Evolutionary conservation across 176 grass and related monocot species (phyloP), one percentile per base, ranked within the genome.

Genomic region (Oryza coarctata): DNA sequence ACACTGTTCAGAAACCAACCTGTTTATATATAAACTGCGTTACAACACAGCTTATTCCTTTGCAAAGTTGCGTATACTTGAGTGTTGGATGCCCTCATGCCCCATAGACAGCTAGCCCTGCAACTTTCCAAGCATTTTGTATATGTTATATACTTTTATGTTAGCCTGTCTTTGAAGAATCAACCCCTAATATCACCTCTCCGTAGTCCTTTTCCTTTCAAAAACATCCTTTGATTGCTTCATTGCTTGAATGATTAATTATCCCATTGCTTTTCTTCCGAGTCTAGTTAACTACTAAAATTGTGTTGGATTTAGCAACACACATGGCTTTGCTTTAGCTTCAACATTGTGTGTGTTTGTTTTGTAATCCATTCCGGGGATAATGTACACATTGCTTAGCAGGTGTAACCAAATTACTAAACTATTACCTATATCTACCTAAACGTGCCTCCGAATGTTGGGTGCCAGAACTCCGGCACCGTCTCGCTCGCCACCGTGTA

Each of bases 401-500:
- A 79, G 45, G 30, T 82, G 67, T 49, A 73, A n/a, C n/a, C n/a
- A n/a, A 79, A 38, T 62, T 29, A 38, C 57, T 80, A 73, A 76
- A 67, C 82, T 76, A 55, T 22, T 55, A 81, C 26, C 26, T 33
- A 80, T 27, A 55, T 73, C 5, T 95, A 95, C 63, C 93, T 86
- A 89, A 95, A 98, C 50, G 87, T 88, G 36, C 89, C 96, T 79
- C 93, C 96, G 84, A 98, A 95, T 52, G 96, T 91, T 47, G 96
- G 96, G 66, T 93, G 89, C 96, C 96, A 98, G 86, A 95, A 98
- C 80, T 98, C 96, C 2, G 91, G 81, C 45, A 91, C 80, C 27
- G 87, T 88, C 52, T 98, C 96, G 78, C 89, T 93, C 5, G 89
- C 90, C 80, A 98, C 80, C 41, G 90, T 92, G 79, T 93, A 98